Evolutionary conservation across 1,139 yeast genomes (phyloP).

Genomic region (Kodamaea ohmeri): DNA sequence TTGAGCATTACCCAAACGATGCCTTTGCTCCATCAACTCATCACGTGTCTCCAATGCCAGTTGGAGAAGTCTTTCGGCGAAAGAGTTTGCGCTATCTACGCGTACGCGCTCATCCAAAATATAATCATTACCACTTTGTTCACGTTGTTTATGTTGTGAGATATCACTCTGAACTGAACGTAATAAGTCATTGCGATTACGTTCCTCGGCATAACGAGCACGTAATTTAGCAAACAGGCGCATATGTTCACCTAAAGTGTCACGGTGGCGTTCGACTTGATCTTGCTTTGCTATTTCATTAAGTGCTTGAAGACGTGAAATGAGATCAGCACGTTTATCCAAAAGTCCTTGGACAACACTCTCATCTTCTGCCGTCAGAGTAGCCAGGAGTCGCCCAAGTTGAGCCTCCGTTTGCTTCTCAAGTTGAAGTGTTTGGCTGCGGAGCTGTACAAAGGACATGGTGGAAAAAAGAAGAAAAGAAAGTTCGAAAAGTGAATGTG

Average conservation of each 20-base stretch:
- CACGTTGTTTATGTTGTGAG: slow-evolving; percentile 50
- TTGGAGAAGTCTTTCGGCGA: slow-evolving; percentile 75
- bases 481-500: background rate
- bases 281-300: slow-evolving; percentile 65
- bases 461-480: background rate
- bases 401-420: slow-evolving; percentile 44
- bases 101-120: slow-evolving; percentile 74
- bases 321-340: slow-evolving; percentile 32
- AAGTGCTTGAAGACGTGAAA: slow-evolving; percentile 29
- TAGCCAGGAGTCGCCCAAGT: slow-evolving; percentile 29
- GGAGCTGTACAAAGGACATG: slow-evolving; percentile 43
- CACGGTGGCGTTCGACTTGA: slow-evolving; percentile 81
- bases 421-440: slow-evolving; percentile 38
- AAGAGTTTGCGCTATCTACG: slow-evolving; percentile 66
- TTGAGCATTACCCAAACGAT: slow-evolving; percentile 61
- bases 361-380: slow-evolving; percentile 60
- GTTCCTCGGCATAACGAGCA: slow-evolving; percentile 63
- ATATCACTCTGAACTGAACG: slow-evolving; percentile 79
- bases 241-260: slow-evolving; percentile 68
- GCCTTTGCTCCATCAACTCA: slow-evolving; percentile 72
- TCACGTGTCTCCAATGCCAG: slow-evolving; percentile 91
- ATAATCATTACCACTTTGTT: slow-evolving; percentile 51
- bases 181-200: slow-evolving; percentile 71
- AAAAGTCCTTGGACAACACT: slow-evolving; percentile 48
- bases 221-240: slow-evolving; percentile 59